Evolutionary conservation across 2,329 filamentous ascomycete species (phyloP), one percentile per base, ranked within the genome.

Genomic region (Coniochaeta pulveracea): DNA sequence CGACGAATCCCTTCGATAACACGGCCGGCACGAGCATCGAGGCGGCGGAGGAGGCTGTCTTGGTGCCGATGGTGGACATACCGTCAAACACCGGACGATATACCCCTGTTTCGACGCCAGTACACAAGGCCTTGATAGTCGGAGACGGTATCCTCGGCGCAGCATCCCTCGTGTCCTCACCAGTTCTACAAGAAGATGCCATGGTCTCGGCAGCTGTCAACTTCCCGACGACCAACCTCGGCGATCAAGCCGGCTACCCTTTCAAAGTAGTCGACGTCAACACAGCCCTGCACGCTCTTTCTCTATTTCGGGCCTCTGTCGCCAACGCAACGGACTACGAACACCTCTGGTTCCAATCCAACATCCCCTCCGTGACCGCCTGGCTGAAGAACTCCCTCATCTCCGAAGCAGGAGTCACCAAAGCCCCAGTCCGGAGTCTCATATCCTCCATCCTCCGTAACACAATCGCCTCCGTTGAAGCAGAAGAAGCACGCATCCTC

Each of bases 121-220:
- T 95, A 1, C 89, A 96, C 50, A 83, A 79, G 49, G 75, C 80
- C 1, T 57, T 95, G 11, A 47, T 95, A 8, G 69, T 93, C 7
- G 77, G 76, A 0, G 69, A 83, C 31, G 86, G 85, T 0, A 58
- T 93, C 3, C 60, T 72, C 34, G 85, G 81, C 6, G 73, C 80
- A 1, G 64, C 78, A 5, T 61, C 68, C 2, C 44, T 72, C 6
- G 52, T 68, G 5, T 48, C 60, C 7, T 48, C 70, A 29, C 56
- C 63, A 12, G 39, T 61, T 22, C 30, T 57, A 2, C 50, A 57
- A 38, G 51, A 51, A 43, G 41, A 48, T 39, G 56, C 56, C 35
- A 58, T 56, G 39, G 69, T 70, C 46, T 63, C 54, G 45, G 68
- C 58, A 33, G 77, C 72, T 4, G 65, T 84, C 6, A 66, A 84